These are phyloP conservation scores for Termitomyces sp. DNA, from an alignment of 768 basidiomycete genomes.

Conservation along the genomic window DNA sequence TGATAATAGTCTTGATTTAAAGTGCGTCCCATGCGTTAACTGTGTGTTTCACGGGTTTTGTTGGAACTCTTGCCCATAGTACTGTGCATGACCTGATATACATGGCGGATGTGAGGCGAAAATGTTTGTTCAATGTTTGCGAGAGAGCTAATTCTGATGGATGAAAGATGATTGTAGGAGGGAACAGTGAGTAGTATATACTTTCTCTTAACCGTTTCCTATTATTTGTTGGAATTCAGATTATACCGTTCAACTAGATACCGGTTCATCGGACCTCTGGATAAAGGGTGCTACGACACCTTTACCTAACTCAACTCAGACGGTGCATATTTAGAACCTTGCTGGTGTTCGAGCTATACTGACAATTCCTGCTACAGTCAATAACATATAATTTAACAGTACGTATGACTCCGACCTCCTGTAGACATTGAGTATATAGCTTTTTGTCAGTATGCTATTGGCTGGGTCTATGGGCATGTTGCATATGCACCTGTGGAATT, in stretches of 20 bases:
- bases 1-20: slow-evolving; percentile 34
- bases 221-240: slow-evolving; percentile 30
- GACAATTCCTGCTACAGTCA: slow-evolving; percentile 24
- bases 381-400: slow-evolving; percentile 60
- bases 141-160: background rate
- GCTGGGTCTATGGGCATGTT: slow-evolving; percentile 68
- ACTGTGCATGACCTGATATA: slow-evolving; percentile 76
- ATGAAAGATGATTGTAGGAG: slow-evolving; percentile 60
- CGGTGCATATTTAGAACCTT: slow-evolving; percentile 30
- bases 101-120: slow-evolving; percentile 58
- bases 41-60: background rate
- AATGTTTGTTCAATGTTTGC: slow-evolving; percentile 3
- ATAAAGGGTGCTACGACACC: slow-evolving; percentile 42
- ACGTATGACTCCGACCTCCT: slow-evolving; percentile 14
- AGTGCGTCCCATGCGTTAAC: slow-evolving; percentile 26
- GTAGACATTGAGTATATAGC: background rate
- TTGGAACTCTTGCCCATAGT: slow-evolving; percentile 26
- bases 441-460: slow-evolving; percentile 63
- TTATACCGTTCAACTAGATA: slow-evolving; percentile 75
- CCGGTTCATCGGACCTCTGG: slow-evolving; percentile 83
- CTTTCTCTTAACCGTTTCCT: background rate
- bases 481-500: slow-evolving; percentile 60
- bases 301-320: slow-evolving; percentile 41
- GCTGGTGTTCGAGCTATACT: slow-evolving; percentile 1
- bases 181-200: slow-evolving; percentile 32